Evolutionary conservation across 257 asterid genomes (phyloP), one percentile per base, ranked within the genome.

Genomic region (Forsythia viridissima): DNA sequence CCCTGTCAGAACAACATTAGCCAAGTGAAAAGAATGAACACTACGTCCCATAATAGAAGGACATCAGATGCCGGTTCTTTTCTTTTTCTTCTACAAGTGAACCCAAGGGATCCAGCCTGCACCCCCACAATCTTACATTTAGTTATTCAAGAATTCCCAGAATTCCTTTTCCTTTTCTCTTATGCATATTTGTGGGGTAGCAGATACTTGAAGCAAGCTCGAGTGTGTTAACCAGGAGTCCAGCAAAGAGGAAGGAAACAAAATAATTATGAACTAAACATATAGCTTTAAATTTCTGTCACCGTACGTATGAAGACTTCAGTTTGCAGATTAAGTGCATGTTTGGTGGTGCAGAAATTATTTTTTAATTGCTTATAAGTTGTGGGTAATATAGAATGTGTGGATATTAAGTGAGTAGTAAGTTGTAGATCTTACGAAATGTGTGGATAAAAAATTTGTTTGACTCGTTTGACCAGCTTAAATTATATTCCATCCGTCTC

Each of bases 1-100:
- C 18, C 85, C 91, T 83, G 81, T 63, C 52, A 66, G 42, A 71
- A 73, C 34, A 70, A 61, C 10, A 55, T 55, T 40, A 38, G 59
- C 51, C 41, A 41, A 71, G 16, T 4, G 8, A 36, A 24, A 70
- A 7, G 40, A 16, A 6, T 39, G 5, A 40, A 41, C 30, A 18
- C 74, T 13, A 41, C 6, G 5, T 16, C 40, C 24, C 65, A 40
- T 15, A 42, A 30, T 43, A 57, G 66, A n/a, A 57, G 9, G 66
- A n/a, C 2, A n/a, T 57, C 66, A 57, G 4, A 57, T 16, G 66
- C 66, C 4, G 2, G 21, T 7, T n/a, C 34, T 57, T 57, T 18
- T 48, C 55, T 46, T 46, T 46, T 46, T 46, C 55, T 13, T 46
- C 55, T 13, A 46, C 55, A 46, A 46, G 55, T 46, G 55, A 46